Conservation (phyloP, 106 monocot species). For the Dendrobium officinale region DNA sequence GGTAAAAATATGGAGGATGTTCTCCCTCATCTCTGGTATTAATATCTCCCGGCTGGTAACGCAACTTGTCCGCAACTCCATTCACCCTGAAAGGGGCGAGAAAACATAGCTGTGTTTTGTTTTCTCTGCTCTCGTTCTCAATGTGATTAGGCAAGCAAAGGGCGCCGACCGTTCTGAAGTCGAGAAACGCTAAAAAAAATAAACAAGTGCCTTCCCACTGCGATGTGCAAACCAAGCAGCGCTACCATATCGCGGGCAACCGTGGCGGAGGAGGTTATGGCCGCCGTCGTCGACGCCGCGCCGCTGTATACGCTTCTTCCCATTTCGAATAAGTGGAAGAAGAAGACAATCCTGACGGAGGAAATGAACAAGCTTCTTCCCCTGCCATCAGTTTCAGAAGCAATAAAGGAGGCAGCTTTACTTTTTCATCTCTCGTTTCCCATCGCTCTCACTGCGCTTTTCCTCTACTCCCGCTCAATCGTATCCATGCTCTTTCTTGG, state of each 20-base stretch:
- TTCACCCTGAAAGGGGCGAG: no score
- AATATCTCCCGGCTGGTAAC: constrained; percentile 1
- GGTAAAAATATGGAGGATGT: not conserved
- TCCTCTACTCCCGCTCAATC: constrained; percentile 19
- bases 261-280: not conserved
- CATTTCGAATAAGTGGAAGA: not conserved
- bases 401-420: constrained; percentile 2
- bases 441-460: constrained; percentile 19
- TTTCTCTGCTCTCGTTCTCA: not conserved
- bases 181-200: not conserved
- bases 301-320: not conserved
- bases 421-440: constrained; percentile 13
- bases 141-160: not conserved
- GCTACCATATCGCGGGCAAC: not conserved
- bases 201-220: not conserved
- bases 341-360: not conserved
- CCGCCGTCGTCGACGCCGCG: not conserved
- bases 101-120: not conserved
- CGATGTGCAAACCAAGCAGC: not conserved
- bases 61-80: constrained; percentile 2
- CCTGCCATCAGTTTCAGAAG: not conserved
- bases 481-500: constrained; percentile 27
- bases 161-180: not conserved
- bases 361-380: not conserved
- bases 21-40: not conserved